phyloP scores from a whole-genome alignment of 2,329 filamentous ascomycete genomes.

The Emergomyces orientalis region DNA sequence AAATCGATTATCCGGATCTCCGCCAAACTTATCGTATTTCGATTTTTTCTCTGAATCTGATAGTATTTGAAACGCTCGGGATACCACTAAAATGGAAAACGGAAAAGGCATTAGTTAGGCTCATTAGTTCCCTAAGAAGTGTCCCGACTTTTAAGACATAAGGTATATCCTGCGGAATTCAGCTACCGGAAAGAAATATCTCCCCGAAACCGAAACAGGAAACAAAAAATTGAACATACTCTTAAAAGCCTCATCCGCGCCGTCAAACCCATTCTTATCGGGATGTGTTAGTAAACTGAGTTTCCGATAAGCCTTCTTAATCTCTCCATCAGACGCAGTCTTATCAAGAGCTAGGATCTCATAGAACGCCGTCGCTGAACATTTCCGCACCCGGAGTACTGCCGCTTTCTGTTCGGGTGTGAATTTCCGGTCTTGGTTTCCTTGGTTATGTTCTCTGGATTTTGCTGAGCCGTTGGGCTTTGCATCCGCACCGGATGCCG shows the following conservation, averaged over 20 bases:
- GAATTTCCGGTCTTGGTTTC: constrained; percentile 51
- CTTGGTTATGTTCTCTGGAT: constrained; percentile 42
- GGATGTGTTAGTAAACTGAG: constrained; percentile 90
- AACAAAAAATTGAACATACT: constrained; percentile 39
- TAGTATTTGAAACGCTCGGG: constrained; percentile 82
- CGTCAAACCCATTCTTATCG: constrained; percentile 94
- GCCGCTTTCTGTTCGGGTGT: constrained; percentile 87
- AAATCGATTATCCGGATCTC: constrained; percentile 85
- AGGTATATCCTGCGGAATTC: neutral
- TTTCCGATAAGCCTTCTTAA: constrained; percentile 97
- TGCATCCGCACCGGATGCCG: constrained; percentile 39
- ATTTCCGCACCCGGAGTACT: constrained; percentile 78
- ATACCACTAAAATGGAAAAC: constrained; percentile 55
- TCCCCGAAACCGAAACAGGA: neutral
- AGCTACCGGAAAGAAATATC: neutral
- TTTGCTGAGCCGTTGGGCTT: constrained; percentile 33
- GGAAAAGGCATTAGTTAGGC: constrained; percentile 5
- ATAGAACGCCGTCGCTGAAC: constrained; percentile 81
- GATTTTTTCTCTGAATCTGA: constrained; percentile 89
- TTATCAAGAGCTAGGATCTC: constrained; percentile 74
- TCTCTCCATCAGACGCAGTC: constrained; percentile 65
- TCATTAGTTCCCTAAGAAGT: neutral
- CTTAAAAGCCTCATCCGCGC: constrained; percentile 97
- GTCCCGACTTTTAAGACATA: neutral
- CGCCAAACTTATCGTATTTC: constrained; percentile 80